Conservation (phyloP, 2,329 filamentous ascomycete species). For the Bisporella sp. region DNA sequence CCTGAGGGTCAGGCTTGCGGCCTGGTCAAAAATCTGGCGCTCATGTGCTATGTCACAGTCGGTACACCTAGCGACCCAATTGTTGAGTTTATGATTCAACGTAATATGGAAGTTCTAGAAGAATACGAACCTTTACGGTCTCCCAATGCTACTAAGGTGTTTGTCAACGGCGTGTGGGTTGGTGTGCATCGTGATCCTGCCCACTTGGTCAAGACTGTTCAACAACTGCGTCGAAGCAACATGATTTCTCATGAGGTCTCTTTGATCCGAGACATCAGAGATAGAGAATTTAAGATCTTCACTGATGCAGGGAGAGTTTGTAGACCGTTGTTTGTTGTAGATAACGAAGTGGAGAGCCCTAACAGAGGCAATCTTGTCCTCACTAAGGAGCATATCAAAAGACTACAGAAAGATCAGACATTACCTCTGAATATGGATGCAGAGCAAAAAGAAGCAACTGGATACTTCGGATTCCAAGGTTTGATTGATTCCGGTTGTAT, state of each 20-base stretch:
- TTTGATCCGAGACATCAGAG: conserved; percentile 90
- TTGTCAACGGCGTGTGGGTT: conserved; percentile 97
- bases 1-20: conserved; percentile 98
- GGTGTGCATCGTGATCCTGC: conserved; percentile 88
- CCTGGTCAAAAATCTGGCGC: conserved; percentile 91
- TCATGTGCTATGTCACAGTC: conserved; percentile 98
- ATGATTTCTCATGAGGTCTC: conserved; percentile 90
- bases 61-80: conserved; percentile 87
- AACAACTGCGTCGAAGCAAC: conserved; percentile 70
- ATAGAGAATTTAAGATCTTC: conserved; percentile 97
- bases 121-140: conserved; percentile 84
- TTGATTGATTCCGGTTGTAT: conserved; percentile 79
- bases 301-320: conserved; percentile 95
- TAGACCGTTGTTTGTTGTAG: conserved; percentile 87
- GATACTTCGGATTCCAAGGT: conserved; percentile 81
- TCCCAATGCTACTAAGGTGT: conserved; percentile 93
- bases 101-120: conserved; percentile 93
- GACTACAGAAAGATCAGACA: conserved; percentile 67
- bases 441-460: conserved; percentile 46
- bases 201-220: conserved; percentile 72
- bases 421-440: conserved; percentile 52
- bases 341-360: conserved; percentile 69
- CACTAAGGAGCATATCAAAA: conserved; percentile 74
- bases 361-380: conserved; percentile 74
- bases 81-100: conserved; percentile 89